Conservation (phyloP, 371 early-diverging fungal genomes). For the Actinomortierella wolfii region DNA sequence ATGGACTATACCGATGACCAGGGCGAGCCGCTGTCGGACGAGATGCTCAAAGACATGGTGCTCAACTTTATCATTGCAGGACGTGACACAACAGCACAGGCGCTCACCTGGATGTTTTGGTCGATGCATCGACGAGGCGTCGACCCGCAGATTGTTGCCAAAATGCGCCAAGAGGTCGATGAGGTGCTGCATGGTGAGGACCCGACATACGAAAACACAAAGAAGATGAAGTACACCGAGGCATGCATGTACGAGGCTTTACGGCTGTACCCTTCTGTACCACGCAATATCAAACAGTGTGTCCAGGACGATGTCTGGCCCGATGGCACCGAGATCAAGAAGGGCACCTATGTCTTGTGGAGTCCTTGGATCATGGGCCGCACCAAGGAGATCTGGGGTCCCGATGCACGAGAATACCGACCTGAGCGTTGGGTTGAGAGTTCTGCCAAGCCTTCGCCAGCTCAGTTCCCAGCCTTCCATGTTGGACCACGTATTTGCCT, state of each 20-base stretch:
- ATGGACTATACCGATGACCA: constrained; percentile 60
- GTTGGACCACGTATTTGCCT: constrained; percentile 73
- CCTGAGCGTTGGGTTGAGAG: constrained; percentile 67
- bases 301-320: constrained; percentile 76
- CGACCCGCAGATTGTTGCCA: constrained; percentile 53
- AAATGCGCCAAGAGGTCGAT: constrained; percentile 61
- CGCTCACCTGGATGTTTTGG: constrained; percentile 40
- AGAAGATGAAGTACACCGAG: constrained; percentile 56
- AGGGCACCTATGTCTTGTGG: constrained; percentile 62
- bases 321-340: constrained; percentile 64
- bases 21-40: constrained; percentile 54
- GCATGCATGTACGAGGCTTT: constrained; percentile 68
- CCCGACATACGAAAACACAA: constrained; percentile 52
- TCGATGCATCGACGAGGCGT: constrained; percentile 59
- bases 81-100: constrained; percentile 57
- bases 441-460: constrained; percentile 40
- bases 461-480: constrained; percentile 56
- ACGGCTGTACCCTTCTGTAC: constrained; percentile 75
- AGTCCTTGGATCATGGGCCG: constrained; percentile 57
- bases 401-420: constrained; percentile 57
- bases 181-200: constrained; percentile 19
- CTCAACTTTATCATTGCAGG: constrained; percentile 62
- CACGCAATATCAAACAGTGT: constrained; percentile 69
- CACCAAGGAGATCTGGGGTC: constrained; percentile 61
- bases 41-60: constrained; percentile 66